These are phyloP conservation scores for Puccinia polysora DNA, from an alignment of 1,284 basidiomycete genomes.

Conservation along the genomic window DNA sequence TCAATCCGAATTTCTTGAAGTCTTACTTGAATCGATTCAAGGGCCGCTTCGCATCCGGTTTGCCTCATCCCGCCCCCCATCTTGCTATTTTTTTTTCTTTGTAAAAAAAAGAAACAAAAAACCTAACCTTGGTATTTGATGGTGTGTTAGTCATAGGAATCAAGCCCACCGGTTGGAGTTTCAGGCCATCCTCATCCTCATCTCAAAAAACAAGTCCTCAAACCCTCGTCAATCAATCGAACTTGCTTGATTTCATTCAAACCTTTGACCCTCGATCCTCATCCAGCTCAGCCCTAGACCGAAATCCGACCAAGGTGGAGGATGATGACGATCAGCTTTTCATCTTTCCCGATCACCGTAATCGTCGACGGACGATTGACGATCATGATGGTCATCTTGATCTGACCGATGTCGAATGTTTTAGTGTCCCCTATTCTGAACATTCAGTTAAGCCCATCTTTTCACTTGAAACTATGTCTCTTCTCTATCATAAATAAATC, in stretches of 20 bases:
- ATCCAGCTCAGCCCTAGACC: no score
- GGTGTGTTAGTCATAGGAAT: constrained; percentile 35
- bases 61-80: neutral
- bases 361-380: neutral
- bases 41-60: constrained; percentile 21
- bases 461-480: neutral
- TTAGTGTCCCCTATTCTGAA: constrained; percentile 41
- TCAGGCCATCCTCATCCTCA: constrained; percentile 12
- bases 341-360: neutral
- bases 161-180: constrained; percentile 38
- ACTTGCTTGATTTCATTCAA: neutral
- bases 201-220: no score
- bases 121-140: neutral
- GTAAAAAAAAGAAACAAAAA: neutral
- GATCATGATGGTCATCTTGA: neutral
- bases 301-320: no score
- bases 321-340: no score
- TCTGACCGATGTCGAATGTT: neutral
- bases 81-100: neutral
- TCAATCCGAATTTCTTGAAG: constrained; percentile 17
- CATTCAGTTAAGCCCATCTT: constrained; percentile 20
- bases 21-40: constrained; percentile 18
- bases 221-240: neutral
- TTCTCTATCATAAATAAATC: neutral
- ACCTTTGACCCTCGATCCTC: neutral